Percentiles rank a stretch among this genome's conserved stretches.
Conservation (phyloP, 1,139 yeast species). For the Geotrichum aggregatum region DNA sequence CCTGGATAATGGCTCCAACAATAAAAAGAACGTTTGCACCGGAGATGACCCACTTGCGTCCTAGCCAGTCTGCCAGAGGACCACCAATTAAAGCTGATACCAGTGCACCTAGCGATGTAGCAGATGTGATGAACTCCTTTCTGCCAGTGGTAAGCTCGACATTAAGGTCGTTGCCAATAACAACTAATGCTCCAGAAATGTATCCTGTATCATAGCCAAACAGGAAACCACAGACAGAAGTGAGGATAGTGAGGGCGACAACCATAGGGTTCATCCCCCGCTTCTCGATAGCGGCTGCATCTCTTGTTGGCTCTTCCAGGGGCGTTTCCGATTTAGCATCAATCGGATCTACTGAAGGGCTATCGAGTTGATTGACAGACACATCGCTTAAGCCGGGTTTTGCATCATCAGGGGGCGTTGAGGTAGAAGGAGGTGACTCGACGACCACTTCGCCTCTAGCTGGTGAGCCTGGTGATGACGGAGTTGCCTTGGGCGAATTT, state of each 20-base stretch:
- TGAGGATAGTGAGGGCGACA: slow-evolving; percentile 64
- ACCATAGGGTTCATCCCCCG: slow-evolving; percentile 49
- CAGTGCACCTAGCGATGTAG: slow-evolving; percentile 89
- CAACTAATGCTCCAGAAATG: slow-evolving; percentile 87
- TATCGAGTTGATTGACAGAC: too few relatives aligned
- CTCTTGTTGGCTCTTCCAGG: background rate
- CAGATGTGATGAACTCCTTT: slow-evolving; percentile 85
- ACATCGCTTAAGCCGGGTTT: background rate
- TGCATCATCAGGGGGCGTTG: background rate
- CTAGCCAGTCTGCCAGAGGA: slow-evolving; percentile 68
- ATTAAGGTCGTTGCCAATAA: slow-evolving; percentile 64
- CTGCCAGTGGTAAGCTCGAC: slow-evolving; percentile 58
- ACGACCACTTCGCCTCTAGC: too few relatives aligned
- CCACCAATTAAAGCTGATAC: slow-evolving; percentile 77
- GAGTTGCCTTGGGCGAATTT: too few relatives aligned
- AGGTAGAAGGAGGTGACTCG: background rate
- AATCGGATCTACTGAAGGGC: too few relatives aligned
- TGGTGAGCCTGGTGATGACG: too few relatives aligned
- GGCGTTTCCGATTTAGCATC: too few relatives aligned
- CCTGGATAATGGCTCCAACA: slow-evolving; percentile 78
- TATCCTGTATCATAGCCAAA: slow-evolving; percentile 97
- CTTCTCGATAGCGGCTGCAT: slow-evolving; percentile 7
- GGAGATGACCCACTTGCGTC: slow-evolving; percentile 76
- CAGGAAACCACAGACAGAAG: slow-evolving; percentile 92
- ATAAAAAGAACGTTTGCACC: slow-evolving; percentile 75